Evolutionary conservation across 164 flowering plant genomes (phyloP).

Genomic region (Stephania cephalantha): DNA sequence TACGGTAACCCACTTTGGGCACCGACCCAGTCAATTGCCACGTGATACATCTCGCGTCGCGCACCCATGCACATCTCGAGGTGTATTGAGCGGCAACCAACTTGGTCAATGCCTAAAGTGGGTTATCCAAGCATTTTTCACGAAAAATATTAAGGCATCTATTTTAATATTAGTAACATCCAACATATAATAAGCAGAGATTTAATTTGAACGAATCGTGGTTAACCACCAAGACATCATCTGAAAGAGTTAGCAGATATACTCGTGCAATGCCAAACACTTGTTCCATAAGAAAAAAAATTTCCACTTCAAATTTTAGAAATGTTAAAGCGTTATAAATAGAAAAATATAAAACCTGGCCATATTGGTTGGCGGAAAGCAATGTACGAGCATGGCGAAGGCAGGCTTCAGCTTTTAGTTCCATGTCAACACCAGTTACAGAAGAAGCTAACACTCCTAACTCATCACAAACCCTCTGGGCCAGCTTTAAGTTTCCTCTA

Average conservation of each 20-base stretch:
- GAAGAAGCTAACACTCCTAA: slow-evolving; percentile 84
- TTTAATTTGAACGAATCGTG: not conserved
- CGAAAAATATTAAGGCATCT: too few relatives aligned
- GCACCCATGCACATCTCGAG: too few relatives aligned
- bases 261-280: not conserved
- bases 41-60: too few relatives aligned
- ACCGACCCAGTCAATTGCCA: too few relatives aligned
- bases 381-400: slow-evolving; percentile 89
- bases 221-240: not conserved
- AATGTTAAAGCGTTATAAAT: not conserved
- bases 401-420: slow-evolving; percentile 76
- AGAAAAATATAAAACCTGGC: slow-evolving; percentile 46
- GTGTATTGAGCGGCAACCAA: too few relatives aligned
- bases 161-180: too few relatives aligned
- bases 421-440: slow-evolving; percentile 85
- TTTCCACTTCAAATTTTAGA: not conserved
- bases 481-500: slow-evolving; percentile 80
- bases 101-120: too few relatives aligned
- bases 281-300: not conserved
- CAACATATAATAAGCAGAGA: not conserved
- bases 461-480: slow-evolving; percentile 81
- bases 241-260: not conserved
- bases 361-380: slow-evolving; percentile 86
- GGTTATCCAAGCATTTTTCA: too few relatives aligned
- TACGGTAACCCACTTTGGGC: too few relatives aligned